Conservation (phyloP, 805 yeast genomes). For the Babjeviella inositovora region DNA sequence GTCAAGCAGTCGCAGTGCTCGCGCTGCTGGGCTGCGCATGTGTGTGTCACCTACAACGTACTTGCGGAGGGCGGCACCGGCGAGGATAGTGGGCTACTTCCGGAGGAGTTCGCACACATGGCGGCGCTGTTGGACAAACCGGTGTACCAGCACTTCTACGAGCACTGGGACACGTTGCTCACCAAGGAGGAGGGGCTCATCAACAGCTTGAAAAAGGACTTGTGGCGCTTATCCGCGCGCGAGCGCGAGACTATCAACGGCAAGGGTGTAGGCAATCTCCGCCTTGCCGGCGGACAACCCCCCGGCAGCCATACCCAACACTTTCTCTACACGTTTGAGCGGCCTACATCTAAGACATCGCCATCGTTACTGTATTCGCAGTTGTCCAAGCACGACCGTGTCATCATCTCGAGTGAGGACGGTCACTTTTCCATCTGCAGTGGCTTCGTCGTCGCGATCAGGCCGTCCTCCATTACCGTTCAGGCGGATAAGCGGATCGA, state of each 20-base stretch:
- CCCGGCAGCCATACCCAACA: slow-evolving; percentile 5
- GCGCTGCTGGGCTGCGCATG: slow-evolving; percentile 33
- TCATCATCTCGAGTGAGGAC: slow-evolving; percentile 62
- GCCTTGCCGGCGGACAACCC: slow-evolving; percentile 13
- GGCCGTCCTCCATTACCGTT: slow-evolving; percentile 24
- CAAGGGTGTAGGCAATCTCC: slow-evolving; percentile 34
- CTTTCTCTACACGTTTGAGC: slow-evolving; percentile 31
- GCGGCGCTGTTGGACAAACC: slow-evolving; percentile 22
- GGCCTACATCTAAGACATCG: slow-evolving; percentile 9
- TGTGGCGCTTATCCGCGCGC: slow-evolving; percentile 48
- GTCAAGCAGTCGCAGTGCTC: slow-evolving; percentile 39
- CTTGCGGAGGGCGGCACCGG: slow-evolving; percentile 42
- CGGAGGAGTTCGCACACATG: slow-evolving; percentile 26
- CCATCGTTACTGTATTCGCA: slow-evolving; percentile 22
- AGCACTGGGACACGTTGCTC: slow-evolving; percentile 59
- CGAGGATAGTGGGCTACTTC: slow-evolving; percentile 37
- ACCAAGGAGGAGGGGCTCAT: slow-evolving; percentile 58
- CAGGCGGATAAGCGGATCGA: slow-evolving; percentile 37
- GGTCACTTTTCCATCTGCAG: slow-evolving; percentile 65
- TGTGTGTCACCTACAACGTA: slow-evolving; percentile 53
- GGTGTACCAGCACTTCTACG: slow-evolving; percentile 36
- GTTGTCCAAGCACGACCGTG: slow-evolving; percentile 38
- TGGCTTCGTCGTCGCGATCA: slow-evolving; percentile 35
- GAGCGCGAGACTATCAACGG: slow-evolving; percentile 51
- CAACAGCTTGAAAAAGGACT: slow-evolving; percentile 33